Conservation (phyloP, 345 rosid genomes). For the Dimocarpus longan region DNA sequence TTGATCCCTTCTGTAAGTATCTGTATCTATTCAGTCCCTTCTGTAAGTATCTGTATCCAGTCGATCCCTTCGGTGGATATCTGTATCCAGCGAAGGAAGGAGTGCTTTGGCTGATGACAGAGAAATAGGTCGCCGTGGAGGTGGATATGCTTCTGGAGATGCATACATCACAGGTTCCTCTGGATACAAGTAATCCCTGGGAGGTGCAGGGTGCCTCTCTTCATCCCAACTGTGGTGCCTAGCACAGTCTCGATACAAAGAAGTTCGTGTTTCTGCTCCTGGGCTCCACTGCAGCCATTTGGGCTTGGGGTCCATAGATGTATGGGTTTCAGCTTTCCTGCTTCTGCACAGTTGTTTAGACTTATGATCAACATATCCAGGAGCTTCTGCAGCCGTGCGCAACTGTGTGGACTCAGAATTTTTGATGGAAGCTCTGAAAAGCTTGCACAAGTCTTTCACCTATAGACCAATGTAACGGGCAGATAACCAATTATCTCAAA, state of each 20-base stretch:
- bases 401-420: slow-evolving; percentile 1
- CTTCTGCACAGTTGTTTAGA: not conserved
- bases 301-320: slow-evolving; percentile 4
- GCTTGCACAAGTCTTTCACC: slow-evolving; percentile 29
- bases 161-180: not conserved
- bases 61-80: slow-evolving; percentile 6
- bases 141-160: slow-evolving; percentile 3
- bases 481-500: slow-evolving; percentile 4
- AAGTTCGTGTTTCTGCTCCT: not conserved
- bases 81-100: not conserved
- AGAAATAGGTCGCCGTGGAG: not conserved
- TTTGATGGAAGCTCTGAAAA: slow-evolving; percentile 25
- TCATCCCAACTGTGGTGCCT: slow-evolving; percentile 8
- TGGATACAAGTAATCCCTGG: not conserved
- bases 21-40: slow-evolving; percentile 4
- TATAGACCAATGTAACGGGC: slow-evolving; percentile 11
- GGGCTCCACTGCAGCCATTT: not conserved
- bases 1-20: slow-evolving; percentile 17
- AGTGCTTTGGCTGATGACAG: not conserved
- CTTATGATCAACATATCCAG: not conserved
- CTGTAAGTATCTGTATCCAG: slow-evolving; percentile 11
- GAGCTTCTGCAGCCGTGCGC: not conserved
- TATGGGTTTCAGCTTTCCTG: not conserved
- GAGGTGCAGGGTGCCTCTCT: not conserved
- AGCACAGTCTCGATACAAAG: not conserved